A percentile compares a stretch with the other conserved stretches of the same genome.
Conservation (phyloP, 305 asterid species). For the Ruellia speciosa region DNA sequence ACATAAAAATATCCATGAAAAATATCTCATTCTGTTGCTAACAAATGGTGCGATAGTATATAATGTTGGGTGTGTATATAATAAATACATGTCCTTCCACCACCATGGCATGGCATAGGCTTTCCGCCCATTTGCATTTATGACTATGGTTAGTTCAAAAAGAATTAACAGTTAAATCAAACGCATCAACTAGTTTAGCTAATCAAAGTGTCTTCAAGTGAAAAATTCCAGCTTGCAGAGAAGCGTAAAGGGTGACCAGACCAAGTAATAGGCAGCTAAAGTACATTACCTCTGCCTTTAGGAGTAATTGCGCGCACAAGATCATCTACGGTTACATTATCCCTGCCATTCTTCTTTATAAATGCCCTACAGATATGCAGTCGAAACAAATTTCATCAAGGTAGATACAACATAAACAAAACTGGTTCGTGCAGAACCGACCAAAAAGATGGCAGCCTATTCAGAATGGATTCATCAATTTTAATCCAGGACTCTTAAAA, state of each 20-base stretch:
- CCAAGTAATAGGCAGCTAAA: slow-evolving; percentile 6
- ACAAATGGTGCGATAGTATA: too few species aligned
- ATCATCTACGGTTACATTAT: slow-evolving; percentile 44
- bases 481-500: background rate
- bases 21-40: background rate
- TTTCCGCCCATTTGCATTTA: too few species aligned
- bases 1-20: background rate
- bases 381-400: background rate
- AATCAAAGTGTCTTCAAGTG: background rate
- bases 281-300: slow-evolving; percentile 44
- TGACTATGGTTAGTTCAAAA: too few species aligned
- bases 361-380: slow-evolving; percentile 25
- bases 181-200: background rate
- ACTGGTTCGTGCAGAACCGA: slow-evolving; percentile 10
- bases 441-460: background rate
- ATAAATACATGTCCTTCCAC: too few species aligned
- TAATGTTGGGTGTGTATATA: too few species aligned
- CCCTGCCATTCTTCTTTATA: slow-evolving; percentile 42
- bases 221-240: background rate
- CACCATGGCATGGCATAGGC: too few species aligned
- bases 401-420: background rate
- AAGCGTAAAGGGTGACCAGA: background rate
- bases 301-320: slow-evolving; percentile 46
- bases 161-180: too few species aligned
- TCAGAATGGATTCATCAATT: background rate